Base-by-base conservation (phyloP, 305 asterid genomes). In the Ajuga reptans region DNA sequence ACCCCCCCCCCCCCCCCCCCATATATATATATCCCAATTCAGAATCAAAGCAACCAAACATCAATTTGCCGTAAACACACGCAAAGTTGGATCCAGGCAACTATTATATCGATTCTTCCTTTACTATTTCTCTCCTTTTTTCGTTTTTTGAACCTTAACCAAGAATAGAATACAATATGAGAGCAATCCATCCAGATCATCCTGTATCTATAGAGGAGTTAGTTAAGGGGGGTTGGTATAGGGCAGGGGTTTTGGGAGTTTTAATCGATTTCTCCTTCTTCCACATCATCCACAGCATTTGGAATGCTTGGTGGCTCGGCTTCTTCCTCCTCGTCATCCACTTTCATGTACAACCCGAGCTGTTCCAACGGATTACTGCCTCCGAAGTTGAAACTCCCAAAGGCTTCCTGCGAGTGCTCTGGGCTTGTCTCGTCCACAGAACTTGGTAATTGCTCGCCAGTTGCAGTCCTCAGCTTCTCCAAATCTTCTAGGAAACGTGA, bases 331-430 rank as follows among this genome's bases (percentile, higher is more conserved):
- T 92, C 96, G 0, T 89, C 95, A n/a, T 92, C 96, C 55, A 21
- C 79, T 77, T 92, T 92, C 90, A 90, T 90, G 81, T 82, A 92
- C 87, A 92, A 66, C 4, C 98, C 98, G 49, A 92, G 95, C 78
- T 88, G 95, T 77, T 92, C 97, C 66, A 90, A 73, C 7, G 98
- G 90, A 84, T 92, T 92, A 69, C 71, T 83, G 72, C 85, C 81
- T 53, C 90, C 89, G 57, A 92, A 85, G 45, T 84, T 86, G 79
- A 92, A 86, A 73, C 83, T 82, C 43, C 95, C 96, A 67, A 92
- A 82, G 14, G 80, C 91, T 57, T 86, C 93, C 72, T 77, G 89
- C 18, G 84, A 81, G 41, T 75, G 82, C 58, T 89, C 95, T 9
- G 94, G 92, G 72, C 92, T 87, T 4, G 76, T 79, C 62, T 87